Conservation (phyloP, 345 rosid genomes). For the Gossypium rotundifolium region DNA sequence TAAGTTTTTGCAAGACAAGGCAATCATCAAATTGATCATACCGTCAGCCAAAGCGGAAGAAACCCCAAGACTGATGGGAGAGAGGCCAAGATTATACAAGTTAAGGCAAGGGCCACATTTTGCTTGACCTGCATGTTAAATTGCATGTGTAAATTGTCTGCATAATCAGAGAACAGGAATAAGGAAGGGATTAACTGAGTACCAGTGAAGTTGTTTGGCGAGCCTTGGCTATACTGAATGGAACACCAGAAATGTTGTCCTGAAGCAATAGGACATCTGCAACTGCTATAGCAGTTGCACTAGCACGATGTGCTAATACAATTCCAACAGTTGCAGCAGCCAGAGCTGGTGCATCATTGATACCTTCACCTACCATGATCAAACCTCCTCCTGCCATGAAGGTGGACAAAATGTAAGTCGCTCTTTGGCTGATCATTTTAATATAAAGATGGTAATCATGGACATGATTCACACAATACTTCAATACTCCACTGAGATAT, state of each 20-base stretch:
- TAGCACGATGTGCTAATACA: slow-evolving; percentile 94
- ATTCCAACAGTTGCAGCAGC: slow-evolving; percentile 96
- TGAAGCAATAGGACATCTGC: slow-evolving; percentile 80
- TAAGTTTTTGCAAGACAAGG: not conserved
- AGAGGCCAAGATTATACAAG: slow-evolving; percentile 68
- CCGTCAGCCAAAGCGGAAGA: slow-evolving; percentile 93
- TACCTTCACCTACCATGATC: slow-evolving; percentile 97
- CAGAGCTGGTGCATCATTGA: slow-evolving; percentile 95
- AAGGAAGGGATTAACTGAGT: slow-evolving; percentile 1
- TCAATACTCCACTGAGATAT: not conserved
- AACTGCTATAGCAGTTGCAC: slow-evolving; percentile 93
- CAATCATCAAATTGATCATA: slow-evolving; percentile 23
- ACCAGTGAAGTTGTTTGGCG: slow-evolving; percentile 84
- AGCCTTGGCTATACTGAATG: slow-evolving; percentile 84
- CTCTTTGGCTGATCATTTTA: not conserved
- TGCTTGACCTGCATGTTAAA: slow-evolving; percentile 66
- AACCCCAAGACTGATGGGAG: slow-evolving; percentile 82
- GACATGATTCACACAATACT: not conserved
- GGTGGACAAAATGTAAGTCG: not conserved
- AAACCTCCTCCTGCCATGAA: slow-evolving; percentile 76
- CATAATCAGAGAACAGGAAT: slow-evolving; percentile 4
- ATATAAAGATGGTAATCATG: not conserved
- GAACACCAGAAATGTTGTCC: slow-evolving; percentile 74
- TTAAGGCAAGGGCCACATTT: slow-evolving; percentile 81
- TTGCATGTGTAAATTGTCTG: slow-evolving; percentile 9